Evolutionary conservation across 1,284 basidiomycete genomes (phyloP).

Genomic region (Ceratorhiza oryzae-sativae): DNA sequence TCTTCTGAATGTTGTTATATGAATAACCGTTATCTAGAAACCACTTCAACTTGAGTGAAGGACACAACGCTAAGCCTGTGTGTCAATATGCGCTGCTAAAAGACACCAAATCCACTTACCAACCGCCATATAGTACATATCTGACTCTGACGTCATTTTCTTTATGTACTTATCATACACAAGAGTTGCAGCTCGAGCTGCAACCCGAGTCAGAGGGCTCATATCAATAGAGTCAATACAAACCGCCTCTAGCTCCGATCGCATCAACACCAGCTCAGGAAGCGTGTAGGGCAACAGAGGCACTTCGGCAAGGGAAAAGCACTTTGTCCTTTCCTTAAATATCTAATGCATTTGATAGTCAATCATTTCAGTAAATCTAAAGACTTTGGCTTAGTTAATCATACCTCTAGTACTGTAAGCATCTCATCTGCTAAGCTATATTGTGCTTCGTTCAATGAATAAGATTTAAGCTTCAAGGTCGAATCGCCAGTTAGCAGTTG

Average conservation of each 20-base stretch:
- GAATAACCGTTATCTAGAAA: conserved; percentile 13
- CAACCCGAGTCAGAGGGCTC: conserved; percentile 18
- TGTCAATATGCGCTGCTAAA: neutral
- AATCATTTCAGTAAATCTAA: neutral
- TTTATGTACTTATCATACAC: neutral
- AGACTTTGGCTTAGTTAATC: neutral
- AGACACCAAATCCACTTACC: neutral
- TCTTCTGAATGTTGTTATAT: neutral
- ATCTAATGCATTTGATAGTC: neutral
- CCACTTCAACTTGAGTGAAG: conserved; percentile 8
- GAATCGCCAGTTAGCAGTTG: conserved; percentile 2
- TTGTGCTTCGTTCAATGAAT: neutral
- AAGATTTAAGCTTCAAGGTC: neutral
- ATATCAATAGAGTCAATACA: conserved; percentile 8
- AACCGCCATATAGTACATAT: conserved; percentile 9
- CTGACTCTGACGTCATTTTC: conserved; percentile 3
- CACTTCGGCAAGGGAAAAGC: conserved; percentile 5
- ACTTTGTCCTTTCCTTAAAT: conserved; percentile 12
- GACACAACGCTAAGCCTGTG: neutral
- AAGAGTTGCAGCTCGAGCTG: conserved; percentile 5
- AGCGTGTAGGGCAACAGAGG: conserved; percentile 12
- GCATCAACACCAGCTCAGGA: neutral
- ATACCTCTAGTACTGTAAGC: conserved; percentile 10
- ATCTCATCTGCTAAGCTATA: conserved; percentile 1
- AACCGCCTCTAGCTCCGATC: conserved; percentile 3